Conservation (phyloP, 2,329 filamentous ascomycete species). For the Cercospora sp. region DNA sequence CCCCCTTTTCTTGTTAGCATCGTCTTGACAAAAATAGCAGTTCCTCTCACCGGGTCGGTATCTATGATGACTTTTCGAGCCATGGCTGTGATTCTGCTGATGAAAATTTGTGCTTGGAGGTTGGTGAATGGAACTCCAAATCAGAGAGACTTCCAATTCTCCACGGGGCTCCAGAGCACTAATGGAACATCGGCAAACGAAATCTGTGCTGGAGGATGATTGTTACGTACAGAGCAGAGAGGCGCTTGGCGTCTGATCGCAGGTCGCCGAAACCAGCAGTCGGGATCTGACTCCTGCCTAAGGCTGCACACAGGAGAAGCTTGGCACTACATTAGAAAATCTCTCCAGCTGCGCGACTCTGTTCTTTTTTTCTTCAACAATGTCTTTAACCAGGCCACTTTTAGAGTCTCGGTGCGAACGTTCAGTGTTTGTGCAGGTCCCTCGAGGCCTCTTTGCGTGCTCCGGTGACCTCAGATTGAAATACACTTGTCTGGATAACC, state of each 20-base stretch:
- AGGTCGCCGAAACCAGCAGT: conserved; percentile 9
- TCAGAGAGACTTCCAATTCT: not conserved
- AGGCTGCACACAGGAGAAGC: not conserved
- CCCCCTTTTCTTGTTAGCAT: conserved; percentile 53
- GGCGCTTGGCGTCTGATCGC: conserved; percentile 6
- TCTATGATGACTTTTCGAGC: conserved; percentile 79
- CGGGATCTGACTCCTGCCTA: not conserved
- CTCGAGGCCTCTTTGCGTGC: conserved; percentile 79
- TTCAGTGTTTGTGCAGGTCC: conserved; percentile 90
- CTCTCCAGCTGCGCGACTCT: conserved; percentile 10
- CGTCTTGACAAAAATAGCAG: not conserved
- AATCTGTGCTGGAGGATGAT: not conserved
- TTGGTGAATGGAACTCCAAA: not conserved
- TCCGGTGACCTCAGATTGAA: conserved; percentile 90
- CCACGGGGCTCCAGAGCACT: conserved; percentile 1
- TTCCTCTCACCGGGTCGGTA: conserved; percentile 75
- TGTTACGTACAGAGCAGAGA: not conserved
- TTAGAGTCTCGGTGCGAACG: conserved; percentile 99
- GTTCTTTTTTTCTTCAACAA: conserved; percentile 58
- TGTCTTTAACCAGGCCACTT: conserved; percentile 77
- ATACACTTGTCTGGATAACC: conserved; percentile 59
- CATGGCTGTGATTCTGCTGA: conserved; percentile 38
- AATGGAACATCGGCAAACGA: not conserved
- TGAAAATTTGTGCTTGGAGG: conserved; percentile 14
- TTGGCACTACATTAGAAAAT: conserved; percentile 8